Base-by-base conservation (phyloP, 495 filamentous ascomycete genomes). In the Penicillium paradoxum region DNA sequence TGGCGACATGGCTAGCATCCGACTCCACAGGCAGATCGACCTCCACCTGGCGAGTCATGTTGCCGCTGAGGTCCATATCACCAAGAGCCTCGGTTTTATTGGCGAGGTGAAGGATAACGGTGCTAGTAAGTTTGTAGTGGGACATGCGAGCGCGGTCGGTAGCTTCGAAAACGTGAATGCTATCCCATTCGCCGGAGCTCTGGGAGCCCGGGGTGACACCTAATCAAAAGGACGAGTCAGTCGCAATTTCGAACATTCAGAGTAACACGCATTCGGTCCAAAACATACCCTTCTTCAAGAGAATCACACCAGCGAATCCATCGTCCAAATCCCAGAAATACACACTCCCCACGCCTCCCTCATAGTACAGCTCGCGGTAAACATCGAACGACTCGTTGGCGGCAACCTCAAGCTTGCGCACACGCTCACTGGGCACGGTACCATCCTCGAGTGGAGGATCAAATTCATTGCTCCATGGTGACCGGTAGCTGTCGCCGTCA, bases 321-420 rank as follows among this genome's bases (percentile, higher is more conserved):
- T 97, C 93, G 63, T 99, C 95, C 73, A 97, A 70, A 69, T 97
- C 95, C 93, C 93, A 99, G 55, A 99, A 88, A 72, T 99, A 99
- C 9, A 96, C 95, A 58, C 88, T 93, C 36, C 85, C 88, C 19
- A 97, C 88, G 10, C 93, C 93, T 10, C 93, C 95, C 74, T 97
- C 93, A 62, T 97, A 99, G 72, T 99, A 98, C 71, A 99, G 75
- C 67, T 97, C 93, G 45, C 93, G 79, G 70, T 99, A 99, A 51
- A 97, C 82, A 73, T 99, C 93, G 69, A 99, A 95, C 17, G 89
- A 92, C 71, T 96, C 91, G 58, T 97, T 97, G 37, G 91, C 90
- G 40, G 82, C 83, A 54, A 96, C 73, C 77, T 98, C 93, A 78
- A 97, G 90, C 77, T 88, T 89, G 59, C 93, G 79, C 54, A 97